Percentiles rank a stretch among this genome's conserved stretches.
phyloP scores from a whole-genome alignment of 2,329 filamentous ascomycete species.

The Aureobasidium sp. region DNA sequence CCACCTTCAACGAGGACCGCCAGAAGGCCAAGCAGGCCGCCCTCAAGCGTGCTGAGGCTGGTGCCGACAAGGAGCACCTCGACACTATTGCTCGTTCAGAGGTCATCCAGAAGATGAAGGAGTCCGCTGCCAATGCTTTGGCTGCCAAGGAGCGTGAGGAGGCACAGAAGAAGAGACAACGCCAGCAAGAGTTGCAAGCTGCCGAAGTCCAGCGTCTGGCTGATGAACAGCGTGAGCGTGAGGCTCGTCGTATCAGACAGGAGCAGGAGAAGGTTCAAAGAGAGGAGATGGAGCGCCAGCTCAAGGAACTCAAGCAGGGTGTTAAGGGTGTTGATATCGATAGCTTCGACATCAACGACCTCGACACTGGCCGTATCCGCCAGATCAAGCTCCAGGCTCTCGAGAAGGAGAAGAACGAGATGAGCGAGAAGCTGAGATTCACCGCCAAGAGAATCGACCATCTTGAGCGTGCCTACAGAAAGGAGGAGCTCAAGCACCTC shows the following conservation, averaged over 20 bases:
- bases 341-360: slow-evolving; percentile 70
- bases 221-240: slow-evolving; percentile 88
- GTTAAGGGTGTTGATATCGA: slow-evolving; percentile 79
- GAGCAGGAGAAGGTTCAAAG: slow-evolving; percentile 65
- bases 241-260: slow-evolving; percentile 74
- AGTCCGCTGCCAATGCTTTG: slow-evolving; percentile 80
- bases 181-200: slow-evolving; percentile 80
- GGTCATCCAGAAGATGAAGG: slow-evolving; percentile 93
- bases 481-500: slow-evolving; percentile 91
- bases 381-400: slow-evolving; percentile 92
- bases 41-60: slow-evolving; percentile 71
- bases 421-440: slow-evolving; percentile 81
- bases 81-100: slow-evolving; percentile 80
- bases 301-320: slow-evolving; percentile 88
- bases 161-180: slow-evolving; percentile 75
- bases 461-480: slow-evolving; percentile 90
- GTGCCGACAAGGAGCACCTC: slow-evolving; percentile 84
- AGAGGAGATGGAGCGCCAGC: slow-evolving; percentile 65
- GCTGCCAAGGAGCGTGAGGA: slow-evolving; percentile 89
- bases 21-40: slow-evolving; percentile 71
- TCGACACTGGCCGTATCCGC: slow-evolving; percentile 59
- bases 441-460: slow-evolving; percentile 96
- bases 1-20: slow-evolving; percentile 74
- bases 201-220: slow-evolving; percentile 81
- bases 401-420: slow-evolving; percentile 95